Conservation (phyloP, 2,329 filamentous ascomycete species). For the Phyllosticta citriasiana region DNA sequence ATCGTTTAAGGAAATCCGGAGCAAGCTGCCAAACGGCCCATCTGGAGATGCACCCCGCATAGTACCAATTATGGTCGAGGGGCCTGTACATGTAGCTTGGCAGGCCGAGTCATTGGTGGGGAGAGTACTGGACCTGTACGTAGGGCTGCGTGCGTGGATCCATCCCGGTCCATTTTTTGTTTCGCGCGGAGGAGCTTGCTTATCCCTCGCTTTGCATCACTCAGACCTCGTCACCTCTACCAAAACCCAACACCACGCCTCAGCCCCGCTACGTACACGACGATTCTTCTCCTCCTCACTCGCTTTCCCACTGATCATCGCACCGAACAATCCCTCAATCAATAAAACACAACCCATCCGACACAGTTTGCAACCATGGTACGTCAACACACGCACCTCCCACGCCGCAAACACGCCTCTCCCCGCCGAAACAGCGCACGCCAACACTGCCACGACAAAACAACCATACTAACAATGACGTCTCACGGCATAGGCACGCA, state of each 20-base stretch:
- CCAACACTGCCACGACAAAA: neutral
- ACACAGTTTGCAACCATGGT: conserved; percentile 5
- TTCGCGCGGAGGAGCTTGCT: conserved; percentile 9
- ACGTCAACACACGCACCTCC: neutral
- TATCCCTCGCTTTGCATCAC: conserved; percentile 1
- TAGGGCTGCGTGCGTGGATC: conserved; percentile 1
- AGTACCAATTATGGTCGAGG: neutral
- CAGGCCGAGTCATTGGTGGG: neutral
- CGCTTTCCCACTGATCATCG: neutral
- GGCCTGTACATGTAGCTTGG: neutral
- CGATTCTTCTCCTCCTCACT: neutral
- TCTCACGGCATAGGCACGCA: conserved; percentile 61
- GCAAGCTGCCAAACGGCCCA: neutral
- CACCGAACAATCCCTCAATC: neutral
- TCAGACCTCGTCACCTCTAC: neutral
- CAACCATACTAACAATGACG: conserved; percentile 9
- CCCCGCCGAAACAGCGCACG: neutral
- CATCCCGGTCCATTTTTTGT: conserved; percentile 8
- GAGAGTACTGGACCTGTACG: neutral
- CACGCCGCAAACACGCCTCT: neutral
- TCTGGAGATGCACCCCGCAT: neutral
- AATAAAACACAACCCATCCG: neutral
- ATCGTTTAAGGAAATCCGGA: neutral
- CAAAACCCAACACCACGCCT: neutral
- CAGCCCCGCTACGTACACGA: neutral